Evolutionary conservation across 441 rosid genomes (phyloP).

Genomic region (Eutrema salsugineum): DNA sequence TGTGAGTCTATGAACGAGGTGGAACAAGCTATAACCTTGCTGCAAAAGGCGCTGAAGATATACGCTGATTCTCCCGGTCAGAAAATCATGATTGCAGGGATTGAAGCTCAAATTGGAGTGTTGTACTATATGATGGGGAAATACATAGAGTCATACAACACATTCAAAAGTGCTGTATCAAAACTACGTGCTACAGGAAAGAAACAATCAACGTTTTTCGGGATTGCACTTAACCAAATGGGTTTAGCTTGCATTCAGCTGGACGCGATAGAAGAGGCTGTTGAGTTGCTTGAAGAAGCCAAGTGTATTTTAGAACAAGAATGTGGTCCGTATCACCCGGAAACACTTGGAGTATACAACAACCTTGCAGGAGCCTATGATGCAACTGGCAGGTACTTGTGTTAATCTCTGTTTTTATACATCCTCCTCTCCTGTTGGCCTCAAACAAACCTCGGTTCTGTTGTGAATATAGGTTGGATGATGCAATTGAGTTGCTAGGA

Average conservation of each 20-base stretch:
- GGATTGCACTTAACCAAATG: conserved; percentile 76
- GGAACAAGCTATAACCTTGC: conserved; percentile 59
- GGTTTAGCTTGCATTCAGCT: conserved; percentile 70
- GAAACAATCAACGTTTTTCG: conserved; percentile 66
- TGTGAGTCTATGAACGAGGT: conserved; percentile 68
- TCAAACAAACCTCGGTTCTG: background rate
- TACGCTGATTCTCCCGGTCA: conserved; percentile 57
- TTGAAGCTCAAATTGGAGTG: conserved; percentile 80
- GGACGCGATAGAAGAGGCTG: conserved; percentile 50
- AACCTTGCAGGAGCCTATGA: conserved; percentile 76
- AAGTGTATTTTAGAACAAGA: conserved; percentile 50
- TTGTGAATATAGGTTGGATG: conserved; percentile 63
- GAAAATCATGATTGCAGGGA: conserved; percentile 59
- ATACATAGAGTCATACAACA: conserved; percentile 52
- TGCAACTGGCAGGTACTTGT: conserved; percentile 59
- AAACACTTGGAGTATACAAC: conserved; percentile 67
- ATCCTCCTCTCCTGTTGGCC: background rate
- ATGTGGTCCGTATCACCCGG: conserved; percentile 61
- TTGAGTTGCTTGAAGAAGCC: conserved; percentile 64
- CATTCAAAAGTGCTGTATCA: conserved; percentile 45
- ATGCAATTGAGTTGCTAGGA: conserved; percentile 74
- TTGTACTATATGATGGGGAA: conserved; percentile 66
- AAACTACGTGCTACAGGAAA: conserved; percentile 59
- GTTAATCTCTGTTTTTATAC: conserved; percentile 3
- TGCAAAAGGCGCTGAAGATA: conserved; percentile 56